Base-by-base conservation (phyloP, 148 eudicot species). In the Diospyros kaki region DNA sequence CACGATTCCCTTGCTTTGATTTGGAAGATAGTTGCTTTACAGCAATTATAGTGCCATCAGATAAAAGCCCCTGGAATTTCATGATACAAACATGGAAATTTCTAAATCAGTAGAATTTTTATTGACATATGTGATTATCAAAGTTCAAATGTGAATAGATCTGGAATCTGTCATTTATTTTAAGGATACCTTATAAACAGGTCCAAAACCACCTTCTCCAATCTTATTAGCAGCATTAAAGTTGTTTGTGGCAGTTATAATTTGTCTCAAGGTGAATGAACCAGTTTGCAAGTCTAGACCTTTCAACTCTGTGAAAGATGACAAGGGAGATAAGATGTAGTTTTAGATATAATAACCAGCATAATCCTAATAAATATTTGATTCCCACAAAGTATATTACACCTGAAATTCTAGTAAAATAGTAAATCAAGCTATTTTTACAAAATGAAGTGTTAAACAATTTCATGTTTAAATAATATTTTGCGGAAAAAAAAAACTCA, bases 1-100 rank as follows among this genome's bases (percentile, higher is more conserved):
- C 88, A 15, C 88, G 83, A n/a, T 83, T 85, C 60, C 88, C 88
- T 76, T 85, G 88, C 77, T 73, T 82, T 40, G 88, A 85, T 75
- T 85, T 85, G 14, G 86, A 69, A 53, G 88, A 85, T 55, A 85
- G 88, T 71, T 83, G 89, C 80, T 86, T 86, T 68, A 86, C 85
- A 11, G 87, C 85, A 48, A 86, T 84, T 58, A 80, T 50, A 4
- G 85, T 82, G 52, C 84, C 87, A 39, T 84, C 87, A 40, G 62
- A 71, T 63, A 86, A 59, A 62, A 60, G 52, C 56, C 89, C 89
- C 89, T 86, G 59, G 67, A 73, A 40, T 65, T 52, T 44, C 65
- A 39, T 28, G 42, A 46, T 48, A 12, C 11, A 59, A 28, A 28
- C 28, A 72, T 53, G 9, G 38, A 72, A 40, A n/a, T 11, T 8